Evolutionary conservation across 2,329 filamentous ascomycete genomes (phyloP).

Genomic region (Macroventuria anomochaeta): DNA sequence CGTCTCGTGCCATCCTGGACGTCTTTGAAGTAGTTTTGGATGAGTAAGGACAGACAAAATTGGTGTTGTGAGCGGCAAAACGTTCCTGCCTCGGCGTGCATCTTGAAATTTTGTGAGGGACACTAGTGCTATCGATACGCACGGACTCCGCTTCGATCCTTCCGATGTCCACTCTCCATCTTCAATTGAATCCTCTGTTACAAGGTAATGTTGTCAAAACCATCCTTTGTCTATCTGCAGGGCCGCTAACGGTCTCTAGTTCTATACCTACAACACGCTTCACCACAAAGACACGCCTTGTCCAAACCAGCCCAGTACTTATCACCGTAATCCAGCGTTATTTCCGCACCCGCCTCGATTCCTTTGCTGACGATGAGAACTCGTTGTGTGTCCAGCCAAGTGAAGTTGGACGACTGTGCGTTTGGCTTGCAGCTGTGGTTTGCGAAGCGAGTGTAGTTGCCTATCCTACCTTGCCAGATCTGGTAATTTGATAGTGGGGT

Average conservation of each 20-base stretch:
- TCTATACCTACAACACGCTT: slow-evolving; percentile 58
- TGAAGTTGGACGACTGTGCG: slow-evolving; percentile 63
- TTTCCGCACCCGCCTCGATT: slow-evolving; percentile 59
- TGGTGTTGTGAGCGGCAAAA: slow-evolving; percentile 4
- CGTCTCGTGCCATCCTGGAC: slow-evolving; percentile 21
- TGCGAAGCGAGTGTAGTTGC: slow-evolving; percentile 66
- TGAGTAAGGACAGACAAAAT: not conserved
- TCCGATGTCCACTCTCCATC: not conserved
- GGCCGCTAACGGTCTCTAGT: slow-evolving; percentile 13
- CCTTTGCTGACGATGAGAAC: slow-evolving; percentile 64
- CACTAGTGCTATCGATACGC: slow-evolving; percentile 39
- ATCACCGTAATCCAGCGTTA: slow-evolving; percentile 66
- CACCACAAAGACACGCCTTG: slow-evolving; percentile 63
- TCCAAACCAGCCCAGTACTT: slow-evolving; percentile 64
- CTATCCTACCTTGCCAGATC: slow-evolving; percentile 63
- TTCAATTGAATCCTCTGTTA: too few relatives aligned
- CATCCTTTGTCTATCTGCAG: not conserved
- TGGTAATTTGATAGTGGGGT: slow-evolving; percentile 63
- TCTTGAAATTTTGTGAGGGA: slow-evolving; percentile 38
- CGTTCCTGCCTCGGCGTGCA: not conserved
- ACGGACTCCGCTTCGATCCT: not conserved
- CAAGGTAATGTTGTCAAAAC: not conserved
- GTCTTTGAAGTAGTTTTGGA: not conserved
- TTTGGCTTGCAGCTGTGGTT: slow-evolving; percentile 66
- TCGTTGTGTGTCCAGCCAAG: slow-evolving; percentile 63